Evolutionary conservation across 306 rosid species (phyloP), one percentile per base, ranked within the genome.

Genomic region (Coriaria nepalensis): DNA sequence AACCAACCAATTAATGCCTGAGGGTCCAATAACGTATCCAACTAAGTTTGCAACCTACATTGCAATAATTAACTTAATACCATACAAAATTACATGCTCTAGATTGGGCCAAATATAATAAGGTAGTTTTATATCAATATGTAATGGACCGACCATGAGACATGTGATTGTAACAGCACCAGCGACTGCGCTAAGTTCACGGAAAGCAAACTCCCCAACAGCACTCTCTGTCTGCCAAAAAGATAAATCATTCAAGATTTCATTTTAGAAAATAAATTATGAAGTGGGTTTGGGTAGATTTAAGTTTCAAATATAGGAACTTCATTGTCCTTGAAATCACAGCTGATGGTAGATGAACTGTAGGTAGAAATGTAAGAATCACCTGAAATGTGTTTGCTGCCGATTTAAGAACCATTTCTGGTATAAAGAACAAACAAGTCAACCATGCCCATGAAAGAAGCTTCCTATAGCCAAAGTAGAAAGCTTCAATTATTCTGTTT

Each of bases 391-490:
- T 65, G 59, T 68, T 79, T 53, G 73, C 64, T 37, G 84, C 86
- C 43, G 97, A 81, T 62, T 88, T 88, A 40, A 88, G 43, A 40
- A 81, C 44, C 71, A 84, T 66, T 70, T 88, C 93, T 9, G 90
- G 95, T 65, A 88, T 72, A 62, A 83, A 88, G 73, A 88, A 84
- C 60, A 88, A 60, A 63, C 97, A 88, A 4, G 95, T 88, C 68
- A 88, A 72, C 97, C 97, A 84, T 9, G 87, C 97, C 97, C 95
- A 84, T 9, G 90, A 84, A 66, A 88, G 87, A 67, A 88, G 97
- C 73, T 84, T 88, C 97, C 97, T 88, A 47, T 51, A 42, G 66
- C 47, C 66, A 61, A 66, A 44, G 71, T 20, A 20, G 29, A 20
- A 20, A 20, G 3, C 29, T 20, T 1, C 29, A 20, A 20, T 3